phyloP scores from a whole-genome alignment of 2,329 filamentous ascomycete species.

The Samsoniella hepiali region DNA sequence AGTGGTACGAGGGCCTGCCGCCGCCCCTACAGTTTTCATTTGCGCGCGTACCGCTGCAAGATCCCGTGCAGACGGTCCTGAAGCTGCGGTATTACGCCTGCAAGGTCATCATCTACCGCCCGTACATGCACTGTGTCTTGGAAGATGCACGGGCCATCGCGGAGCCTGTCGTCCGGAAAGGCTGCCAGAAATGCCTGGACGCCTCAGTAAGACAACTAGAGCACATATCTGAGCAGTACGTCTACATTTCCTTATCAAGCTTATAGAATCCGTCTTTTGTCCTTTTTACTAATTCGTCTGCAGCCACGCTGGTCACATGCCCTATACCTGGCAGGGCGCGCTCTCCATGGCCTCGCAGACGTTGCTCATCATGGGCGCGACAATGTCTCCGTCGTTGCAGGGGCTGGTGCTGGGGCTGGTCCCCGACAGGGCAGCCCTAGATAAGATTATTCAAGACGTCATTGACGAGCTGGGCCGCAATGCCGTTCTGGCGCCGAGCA shows the following conservation, averaged over 20 bases:
- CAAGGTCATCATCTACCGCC: conserved; percentile 80
- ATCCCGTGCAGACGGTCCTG: conserved; percentile 75
- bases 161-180: conserved; percentile 70
- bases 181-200: conserved; percentile 77
- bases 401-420: conserved; percentile 59
- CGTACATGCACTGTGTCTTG: conserved; percentile 76
- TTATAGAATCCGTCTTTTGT: too few species aligned
- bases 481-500: conserved; percentile 70
- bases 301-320: conserved; percentile 77
- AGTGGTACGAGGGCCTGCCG: conserved; percentile 81
- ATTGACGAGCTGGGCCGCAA: conserved; percentile 73
- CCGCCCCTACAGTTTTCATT: conserved; percentile 74
- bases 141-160: conserved; percentile 71
- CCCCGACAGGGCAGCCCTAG: conserved; percentile 58
- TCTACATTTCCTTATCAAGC: conserved; percentile 23
- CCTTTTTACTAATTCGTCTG: background rate
- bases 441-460: conserved; percentile 74
- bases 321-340: conserved; percentile 82
- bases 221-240: conserved; percentile 73
- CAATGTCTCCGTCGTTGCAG: conserved; percentile 71
- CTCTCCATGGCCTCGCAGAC: conserved; percentile 81
- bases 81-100: conserved; percentile 80
- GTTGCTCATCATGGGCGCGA: conserved; percentile 78
- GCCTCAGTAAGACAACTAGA: conserved; percentile 77
- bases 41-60: conserved; percentile 61